These are phyloP conservation scores for Grosmannia serpens DNA, from an alignment of 2,329 filamentous ascomycete species.

Conservation along the genomic window DNA sequence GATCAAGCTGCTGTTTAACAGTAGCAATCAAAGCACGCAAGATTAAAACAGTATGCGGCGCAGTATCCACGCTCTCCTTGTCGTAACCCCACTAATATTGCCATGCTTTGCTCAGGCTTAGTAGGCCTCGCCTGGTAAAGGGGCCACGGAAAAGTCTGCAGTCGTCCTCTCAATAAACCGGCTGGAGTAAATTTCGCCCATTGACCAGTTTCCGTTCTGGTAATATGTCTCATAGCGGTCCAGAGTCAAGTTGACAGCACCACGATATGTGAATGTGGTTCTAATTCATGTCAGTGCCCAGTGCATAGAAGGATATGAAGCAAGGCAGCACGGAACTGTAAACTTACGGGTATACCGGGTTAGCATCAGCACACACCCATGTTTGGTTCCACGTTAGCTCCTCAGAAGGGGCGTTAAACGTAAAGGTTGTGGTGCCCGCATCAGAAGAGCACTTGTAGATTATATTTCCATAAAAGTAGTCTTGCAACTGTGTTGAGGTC, in stretches of 20 bases:
- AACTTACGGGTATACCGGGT: slow-evolving; percentile 26
- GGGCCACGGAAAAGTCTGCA: slow-evolving; percentile 19
- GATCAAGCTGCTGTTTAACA: no score
- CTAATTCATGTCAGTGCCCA: slow-evolving; percentile 5
- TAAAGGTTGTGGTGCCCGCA: slow-evolving; percentile 25
- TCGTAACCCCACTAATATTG: no score
- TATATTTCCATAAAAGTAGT: slow-evolving; percentile 39
- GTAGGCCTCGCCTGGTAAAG: slow-evolving; percentile 25
- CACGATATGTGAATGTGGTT: slow-evolving; percentile 22
- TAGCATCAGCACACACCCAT: slow-evolving; percentile 32
- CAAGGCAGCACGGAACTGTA: not conserved
- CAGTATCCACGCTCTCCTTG: no score
- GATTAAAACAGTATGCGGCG: no score
- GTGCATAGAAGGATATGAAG: not conserved
- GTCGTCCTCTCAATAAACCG: slow-evolving; percentile 24
- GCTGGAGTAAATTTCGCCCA: slow-evolving; percentile 27
- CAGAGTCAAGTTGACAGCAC: slow-evolving; percentile 21
- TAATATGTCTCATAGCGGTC: slow-evolving; percentile 22
- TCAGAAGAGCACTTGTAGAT: slow-evolving; percentile 29
- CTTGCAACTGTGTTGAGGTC: slow-evolving; percentile 27
- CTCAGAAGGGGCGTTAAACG: slow-evolving; percentile 25
- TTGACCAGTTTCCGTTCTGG: slow-evolving; percentile 27
- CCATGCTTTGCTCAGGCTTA: no score
- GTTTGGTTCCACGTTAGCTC: slow-evolving; percentile 34
- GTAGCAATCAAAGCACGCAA: no score